Conservation (phyloP, 495 filamentous ascomycete species). For the Talaromyces trachyspermus region DNA sequence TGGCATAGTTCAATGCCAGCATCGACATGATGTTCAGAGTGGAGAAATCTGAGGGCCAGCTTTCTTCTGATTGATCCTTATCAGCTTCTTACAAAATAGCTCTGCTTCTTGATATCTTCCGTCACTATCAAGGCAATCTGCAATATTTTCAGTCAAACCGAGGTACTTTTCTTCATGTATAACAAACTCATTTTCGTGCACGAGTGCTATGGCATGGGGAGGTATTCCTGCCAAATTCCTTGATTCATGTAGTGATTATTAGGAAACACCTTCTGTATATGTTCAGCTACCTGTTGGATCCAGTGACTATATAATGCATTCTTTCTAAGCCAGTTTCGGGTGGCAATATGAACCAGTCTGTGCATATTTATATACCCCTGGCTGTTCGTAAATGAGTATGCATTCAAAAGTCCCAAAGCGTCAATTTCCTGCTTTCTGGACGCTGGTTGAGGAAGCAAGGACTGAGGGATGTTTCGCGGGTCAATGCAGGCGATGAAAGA, state of each 20-base stretch:
- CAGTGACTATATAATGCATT: background rate
- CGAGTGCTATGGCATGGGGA: constrained; percentile 27
- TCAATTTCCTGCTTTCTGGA: constrained; percentile 13
- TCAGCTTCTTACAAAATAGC: constrained; percentile 39
- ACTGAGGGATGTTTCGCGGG: constrained; percentile 15
- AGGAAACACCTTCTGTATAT: constrained; percentile 17
- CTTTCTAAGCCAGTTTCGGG: constrained; percentile 24
- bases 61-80: constrained; percentile 8
- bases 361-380: constrained; percentile 13
- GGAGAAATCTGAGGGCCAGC: constrained; percentile 9
- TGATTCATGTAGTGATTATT: constrained; percentile 13
- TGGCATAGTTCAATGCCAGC: constrained; percentile 17
- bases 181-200: background rate
- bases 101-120: constrained; percentile 65
- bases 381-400: constrained; percentile 25
- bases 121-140: constrained; percentile 1
- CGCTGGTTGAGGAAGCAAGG: constrained; percentile 10
- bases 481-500: constrained; percentile 38
- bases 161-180: background rate
- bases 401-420: constrained; percentile 22
- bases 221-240: constrained; percentile 17
- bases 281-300: constrained; percentile 7
- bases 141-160: constrained; percentile 1
- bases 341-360: constrained; percentile 23
- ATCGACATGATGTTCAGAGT: constrained; percentile 22